phyloP scores from a whole-genome alignment of 2,329 filamentous ascomycete species.

The Fusarium pseudocircinatum region DNA sequence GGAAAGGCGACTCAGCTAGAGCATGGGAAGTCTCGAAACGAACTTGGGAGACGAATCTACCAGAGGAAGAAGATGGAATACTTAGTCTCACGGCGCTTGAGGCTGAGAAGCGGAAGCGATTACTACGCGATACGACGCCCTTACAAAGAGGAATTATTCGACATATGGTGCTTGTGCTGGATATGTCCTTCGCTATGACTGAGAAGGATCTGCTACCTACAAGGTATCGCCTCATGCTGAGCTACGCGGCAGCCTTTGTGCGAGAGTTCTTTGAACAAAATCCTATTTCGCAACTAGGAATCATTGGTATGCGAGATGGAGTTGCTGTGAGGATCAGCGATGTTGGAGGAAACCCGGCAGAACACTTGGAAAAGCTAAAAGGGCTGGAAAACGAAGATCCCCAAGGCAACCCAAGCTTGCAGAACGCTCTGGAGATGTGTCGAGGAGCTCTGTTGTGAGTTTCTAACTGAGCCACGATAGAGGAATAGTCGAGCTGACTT shows the following conservation, averaged over 20 bases:
- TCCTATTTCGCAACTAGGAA: slow-evolving; percentile 92
- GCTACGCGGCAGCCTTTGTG: slow-evolving; percentile 87
- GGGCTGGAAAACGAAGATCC: slow-evolving; percentile 73
- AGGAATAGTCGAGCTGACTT: background rate
- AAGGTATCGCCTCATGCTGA: slow-evolving; percentile 82
- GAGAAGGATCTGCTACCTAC: slow-evolving; percentile 95
- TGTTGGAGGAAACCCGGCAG: slow-evolving; percentile 88
- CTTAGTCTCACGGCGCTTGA: slow-evolving; percentile 82
- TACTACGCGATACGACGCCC: slow-evolving; percentile 93
- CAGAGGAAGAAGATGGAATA: slow-evolving; percentile 78
- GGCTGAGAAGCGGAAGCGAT: slow-evolving; percentile 80
- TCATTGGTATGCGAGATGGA: slow-evolving; percentile 93
- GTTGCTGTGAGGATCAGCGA: slow-evolving; percentile 87
- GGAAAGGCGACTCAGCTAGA: slow-evolving; percentile 57
- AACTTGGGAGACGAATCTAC: slow-evolving; percentile 76
- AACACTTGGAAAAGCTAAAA: slow-evolving; percentile 83
- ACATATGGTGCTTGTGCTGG: slow-evolving; percentile 90
- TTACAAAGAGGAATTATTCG: slow-evolving; percentile 96
- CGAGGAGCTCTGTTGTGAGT: slow-evolving; percentile 83
- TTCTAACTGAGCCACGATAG: background rate
- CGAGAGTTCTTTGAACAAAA: slow-evolving; percentile 98
- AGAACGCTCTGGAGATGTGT: slow-evolving; percentile 97
- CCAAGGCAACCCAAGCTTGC: slow-evolving; percentile 80
- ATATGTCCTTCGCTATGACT: slow-evolving; percentile 92
- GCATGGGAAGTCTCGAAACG: slow-evolving; percentile 74